Percentiles rank a stretch among this genome's conserved stretches.
Conservation (phyloP, 78 protist species). For the Polysphondylium violaceum region DNA sequence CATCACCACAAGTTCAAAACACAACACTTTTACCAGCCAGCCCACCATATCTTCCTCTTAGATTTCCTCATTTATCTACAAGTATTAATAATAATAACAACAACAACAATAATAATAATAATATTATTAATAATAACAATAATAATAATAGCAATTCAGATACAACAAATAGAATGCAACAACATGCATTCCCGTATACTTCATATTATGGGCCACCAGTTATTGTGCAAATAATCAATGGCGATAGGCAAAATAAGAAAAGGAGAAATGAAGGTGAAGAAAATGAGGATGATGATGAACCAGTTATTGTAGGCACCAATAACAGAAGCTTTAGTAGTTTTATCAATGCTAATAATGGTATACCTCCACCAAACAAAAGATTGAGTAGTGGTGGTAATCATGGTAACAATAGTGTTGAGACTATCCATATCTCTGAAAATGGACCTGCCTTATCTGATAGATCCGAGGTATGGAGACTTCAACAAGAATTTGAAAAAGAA, state of each 20-base stretch:
- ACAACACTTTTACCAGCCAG: not conserved
- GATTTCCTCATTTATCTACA: not conserved
- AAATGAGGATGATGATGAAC: not conserved
- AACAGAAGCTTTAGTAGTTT: too few species aligned
- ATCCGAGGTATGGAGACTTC: not conserved
- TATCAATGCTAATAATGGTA: too few species aligned
- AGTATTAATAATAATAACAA: not conserved
- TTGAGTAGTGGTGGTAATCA: too few species aligned
- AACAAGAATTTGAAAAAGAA: slow-evolving; percentile 22
- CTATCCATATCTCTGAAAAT: not conserved
- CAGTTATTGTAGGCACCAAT: too few species aligned
- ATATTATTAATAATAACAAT: not conserved
- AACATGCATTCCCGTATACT: too few species aligned
- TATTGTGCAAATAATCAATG: too few species aligned
- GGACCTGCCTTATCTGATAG: not conserved
- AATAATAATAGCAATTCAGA: not conserved
- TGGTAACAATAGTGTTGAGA: not conserved
- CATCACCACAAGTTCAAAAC: slow-evolving; percentile 7
- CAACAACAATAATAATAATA: not conserved
- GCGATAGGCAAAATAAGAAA: too few species aligned
- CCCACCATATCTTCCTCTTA: not conserved
- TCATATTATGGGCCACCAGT: too few species aligned
- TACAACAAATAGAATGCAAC: too few species aligned
- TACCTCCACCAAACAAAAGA: not conserved
- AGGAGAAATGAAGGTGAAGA: not conserved